phyloP scores from a whole-genome alignment of 352 stramenopile genomes.

The Pythium pyrilobum region DNA sequence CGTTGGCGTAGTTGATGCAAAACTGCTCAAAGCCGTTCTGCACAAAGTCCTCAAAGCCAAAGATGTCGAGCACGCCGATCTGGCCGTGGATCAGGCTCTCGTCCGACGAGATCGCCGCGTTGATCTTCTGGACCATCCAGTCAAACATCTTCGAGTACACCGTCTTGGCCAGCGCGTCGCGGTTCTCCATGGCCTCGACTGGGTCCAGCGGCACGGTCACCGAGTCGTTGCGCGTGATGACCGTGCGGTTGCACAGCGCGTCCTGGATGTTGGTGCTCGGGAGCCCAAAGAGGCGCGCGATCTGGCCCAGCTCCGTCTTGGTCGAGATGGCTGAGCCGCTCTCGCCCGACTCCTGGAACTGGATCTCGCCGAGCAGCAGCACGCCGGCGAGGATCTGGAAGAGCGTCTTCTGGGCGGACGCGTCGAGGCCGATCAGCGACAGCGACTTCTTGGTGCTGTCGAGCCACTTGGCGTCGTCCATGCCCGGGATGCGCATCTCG shows the following conservation, averaged over 20 bases:
- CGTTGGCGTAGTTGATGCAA: constrained; percentile 92
- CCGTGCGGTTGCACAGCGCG: constrained; percentile 90
- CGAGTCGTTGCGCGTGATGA: constrained; percentile 86
- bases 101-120: constrained; percentile 77
- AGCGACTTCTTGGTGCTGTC: constrained; percentile 71
- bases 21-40: constrained; percentile 93
- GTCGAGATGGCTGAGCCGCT: constrained; percentile 70
- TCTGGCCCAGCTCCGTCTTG: constrained; percentile 48
- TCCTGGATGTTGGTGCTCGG: constrained; percentile 81
- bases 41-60: constrained; percentile 98
- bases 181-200: constrained; percentile 90
- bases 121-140: constrained; percentile 94
- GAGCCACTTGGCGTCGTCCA: constrained; percentile 85
- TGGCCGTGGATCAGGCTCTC: constrained; percentile 64
- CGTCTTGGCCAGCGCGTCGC: constrained; percentile 95
- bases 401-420: constrained; percentile 55
- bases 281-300: constrained; percentile 90
- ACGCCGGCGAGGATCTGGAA: constrained; percentile 88
- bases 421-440: constrained; percentile 69
- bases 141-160: constrained; percentile 98
- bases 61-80: constrained; percentile 98
- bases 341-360: constrained; percentile 80
- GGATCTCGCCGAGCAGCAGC: constrained; percentile 95
- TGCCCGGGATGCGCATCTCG: constrained; percentile 79
- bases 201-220: constrained; percentile 83